Evolutionary conservation across 2,329 filamentous ascomycete genomes (phyloP).

Genomic region (Xylaria sp.): DNA sequence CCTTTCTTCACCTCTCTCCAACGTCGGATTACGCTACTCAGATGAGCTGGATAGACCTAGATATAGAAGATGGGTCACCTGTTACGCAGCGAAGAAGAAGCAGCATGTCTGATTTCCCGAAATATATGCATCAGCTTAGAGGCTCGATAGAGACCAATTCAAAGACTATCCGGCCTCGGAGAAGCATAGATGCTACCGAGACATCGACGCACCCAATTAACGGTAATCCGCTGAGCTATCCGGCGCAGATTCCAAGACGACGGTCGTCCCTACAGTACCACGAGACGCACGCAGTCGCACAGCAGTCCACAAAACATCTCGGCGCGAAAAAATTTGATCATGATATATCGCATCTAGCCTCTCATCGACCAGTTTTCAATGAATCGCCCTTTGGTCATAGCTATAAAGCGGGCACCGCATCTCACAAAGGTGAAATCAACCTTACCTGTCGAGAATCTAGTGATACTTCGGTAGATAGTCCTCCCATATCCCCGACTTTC

Average conservation of each 20-base stretch:
- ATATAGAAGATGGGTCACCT: constrained; percentile 32
- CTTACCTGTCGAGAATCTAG: background rate
- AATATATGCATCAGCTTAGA: constrained; percentile 22
- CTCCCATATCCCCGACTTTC: background rate
- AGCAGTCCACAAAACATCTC: constrained; percentile 24
- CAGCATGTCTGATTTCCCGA: constrained; percentile 35
- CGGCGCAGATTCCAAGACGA: constrained; percentile 30
- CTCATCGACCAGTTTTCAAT: background rate
- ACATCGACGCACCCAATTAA: background rate
- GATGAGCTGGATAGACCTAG: constrained; percentile 43
- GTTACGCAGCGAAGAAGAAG: constrained; percentile 33
- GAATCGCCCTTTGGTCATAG: background rate
- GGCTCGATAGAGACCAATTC: constrained; percentile 15
- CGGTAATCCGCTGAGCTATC: constrained; percentile 19
- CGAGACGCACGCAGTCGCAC: constrained; percentile 29
- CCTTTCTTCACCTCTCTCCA: constrained; percentile 28
- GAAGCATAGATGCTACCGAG: background rate
- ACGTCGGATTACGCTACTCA: constrained; percentile 32
- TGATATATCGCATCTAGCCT: background rate
- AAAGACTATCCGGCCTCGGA: constrained; percentile 4
- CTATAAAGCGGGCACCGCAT: background rate
- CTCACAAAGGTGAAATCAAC: background rate
- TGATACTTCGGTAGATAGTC: background rate
- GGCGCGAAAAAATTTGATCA: background rate
- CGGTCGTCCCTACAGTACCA: constrained; percentile 34